A percentile compares a stretch with the other conserved stretches of the same genome.
These are phyloP conservation scores for Aspergillus leporis DNA, from an alignment of 495 filamentous ascomycete genomes.

Conservation along the genomic window DNA sequence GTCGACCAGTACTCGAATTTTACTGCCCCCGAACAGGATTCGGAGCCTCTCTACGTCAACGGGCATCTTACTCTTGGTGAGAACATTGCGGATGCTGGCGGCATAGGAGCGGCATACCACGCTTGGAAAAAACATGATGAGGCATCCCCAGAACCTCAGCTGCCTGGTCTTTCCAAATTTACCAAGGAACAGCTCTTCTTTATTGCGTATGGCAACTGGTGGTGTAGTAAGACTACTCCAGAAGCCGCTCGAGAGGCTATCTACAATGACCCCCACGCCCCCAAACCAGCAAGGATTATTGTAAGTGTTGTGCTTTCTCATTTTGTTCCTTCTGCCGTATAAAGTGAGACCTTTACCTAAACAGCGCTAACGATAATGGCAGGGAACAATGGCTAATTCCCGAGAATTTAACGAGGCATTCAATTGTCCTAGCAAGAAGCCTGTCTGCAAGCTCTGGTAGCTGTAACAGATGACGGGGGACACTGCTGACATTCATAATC, in stretches of 20 bases:
- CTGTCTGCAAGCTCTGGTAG: constrained; percentile 71
- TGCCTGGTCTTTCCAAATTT: constrained; percentile 66
- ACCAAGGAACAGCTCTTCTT: constrained; percentile 76
- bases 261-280: constrained; percentile 66
- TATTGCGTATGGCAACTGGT: constrained; percentile 63
- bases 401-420: constrained; percentile 68
- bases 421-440: constrained; percentile 61
- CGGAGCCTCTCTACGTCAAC: constrained; percentile 63
- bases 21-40: constrained; percentile 54
- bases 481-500: not conserved
- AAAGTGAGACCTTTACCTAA: not conserved
- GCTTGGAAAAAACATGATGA: constrained; percentile 65
- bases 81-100: constrained; percentile 77
- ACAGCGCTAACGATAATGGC: constrained; percentile 15
- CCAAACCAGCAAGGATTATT: constrained; percentile 58
- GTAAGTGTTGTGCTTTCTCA: constrained; percentile 32
- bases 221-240: constrained; percentile 65
- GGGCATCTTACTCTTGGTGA: constrained; percentile 69
- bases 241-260: constrained; percentile 56
- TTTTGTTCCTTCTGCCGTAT: not conserved
- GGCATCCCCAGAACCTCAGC: constrained; percentile 50
- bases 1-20: constrained; percentile 67
- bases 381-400: constrained; percentile 67
- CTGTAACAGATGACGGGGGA: not conserved
- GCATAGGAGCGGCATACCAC: constrained; percentile 62